Percentiles rank a stretch among this genome's conserved stretches.
Evolutionary conservation across 2,329 filamentous ascomycete genomes (phyloP).

Genomic region (Chrysosporium queenslandicum): DNA sequence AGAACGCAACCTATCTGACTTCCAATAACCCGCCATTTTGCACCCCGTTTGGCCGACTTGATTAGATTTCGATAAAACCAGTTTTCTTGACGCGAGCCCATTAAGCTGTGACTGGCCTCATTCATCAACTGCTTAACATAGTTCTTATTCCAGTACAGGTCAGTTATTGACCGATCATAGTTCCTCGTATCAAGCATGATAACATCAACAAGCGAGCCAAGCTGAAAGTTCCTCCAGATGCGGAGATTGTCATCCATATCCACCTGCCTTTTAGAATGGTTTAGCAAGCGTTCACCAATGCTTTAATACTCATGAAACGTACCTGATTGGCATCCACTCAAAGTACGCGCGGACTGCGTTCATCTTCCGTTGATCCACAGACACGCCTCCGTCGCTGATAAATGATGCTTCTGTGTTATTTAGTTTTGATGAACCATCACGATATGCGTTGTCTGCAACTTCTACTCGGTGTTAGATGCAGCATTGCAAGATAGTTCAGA

Average conservation of each 20-base stretch:
- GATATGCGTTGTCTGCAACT: conserved; percentile 56
- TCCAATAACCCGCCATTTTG: conserved; percentile 61
- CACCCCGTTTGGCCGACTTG: conserved; percentile 51
- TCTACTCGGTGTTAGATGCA: conserved; percentile 27
- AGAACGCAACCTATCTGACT: conserved; percentile 11
- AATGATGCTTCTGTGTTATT: conserved; percentile 61
- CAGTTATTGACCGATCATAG: conserved; percentile 58
- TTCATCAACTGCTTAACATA: conserved; percentile 55
- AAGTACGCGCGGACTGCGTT: conserved; percentile 63
- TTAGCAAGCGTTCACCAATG: neutral
- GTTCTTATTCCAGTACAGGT: conserved; percentile 48
- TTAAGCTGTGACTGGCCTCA: conserved; percentile 57
- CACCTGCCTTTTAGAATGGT: conserved; percentile 37
- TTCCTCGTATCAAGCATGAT: conserved; percentile 60
- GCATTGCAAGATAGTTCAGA: no score
- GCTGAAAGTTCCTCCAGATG: conserved; percentile 57
- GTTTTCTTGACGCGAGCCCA: conserved; percentile 62
- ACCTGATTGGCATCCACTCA: conserved; percentile 53
- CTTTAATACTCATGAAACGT: neutral
- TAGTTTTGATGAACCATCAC: conserved; percentile 50
- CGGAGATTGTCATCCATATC: conserved; percentile 60
- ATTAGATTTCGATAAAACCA: conserved; percentile 59
- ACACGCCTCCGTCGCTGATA: conserved; percentile 48
- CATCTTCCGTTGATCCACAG: conserved; percentile 62
- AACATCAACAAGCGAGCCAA: conserved; percentile 56